phyloP scores from a whole-genome alignment of 2,329 filamentous ascomycete species.

The Ramularia endophylla region DNA sequence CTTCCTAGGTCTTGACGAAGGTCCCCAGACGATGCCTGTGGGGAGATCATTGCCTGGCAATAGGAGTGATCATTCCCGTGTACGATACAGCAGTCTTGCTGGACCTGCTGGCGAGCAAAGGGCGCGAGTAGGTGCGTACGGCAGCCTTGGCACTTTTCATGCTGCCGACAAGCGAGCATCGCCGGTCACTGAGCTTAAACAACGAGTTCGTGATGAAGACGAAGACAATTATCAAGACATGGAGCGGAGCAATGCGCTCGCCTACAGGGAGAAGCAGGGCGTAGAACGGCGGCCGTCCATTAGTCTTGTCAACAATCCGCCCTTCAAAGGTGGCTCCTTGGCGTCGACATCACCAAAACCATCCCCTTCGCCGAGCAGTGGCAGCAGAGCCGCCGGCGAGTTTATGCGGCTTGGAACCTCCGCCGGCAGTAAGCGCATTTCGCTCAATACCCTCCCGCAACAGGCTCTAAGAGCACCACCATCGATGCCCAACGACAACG shows the following conservation, averaged over 20 bases:
- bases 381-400: neutral
- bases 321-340: conserved; percentile 94
- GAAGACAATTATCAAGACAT: conserved; percentile 9
- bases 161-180: conserved; percentile 25
- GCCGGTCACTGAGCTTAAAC: conserved; percentile 24
- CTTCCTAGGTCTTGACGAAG: conserved; percentile 84
- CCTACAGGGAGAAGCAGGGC: conserved; percentile 1
- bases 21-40: conserved; percentile 13
- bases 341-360: conserved; percentile 39
- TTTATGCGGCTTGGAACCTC: conserved; percentile 11
- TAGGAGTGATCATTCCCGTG: conserved; percentile 41
- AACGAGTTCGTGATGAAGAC: conserved; percentile 21
- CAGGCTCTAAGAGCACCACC: conserved; percentile 64
- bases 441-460: conserved; percentile 69
- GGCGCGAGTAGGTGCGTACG: conserved; percentile 25
- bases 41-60: conserved; percentile 31
- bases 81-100: conserved; percentile 21
- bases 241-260: neutral
- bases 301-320: conserved; percentile 85
- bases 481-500: conserved; percentile 54
- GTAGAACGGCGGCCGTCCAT: conserved; percentile 25
- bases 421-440: conserved; percentile 53
- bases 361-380: conserved; percentile 44
- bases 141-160: conserved; percentile 30
- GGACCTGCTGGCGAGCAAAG: conserved; percentile 11